These are phyloP conservation scores for Nakazawaea laoshanensis DNA, from an alignment of 805 yeast species.

Conservation along the genomic window DNA sequence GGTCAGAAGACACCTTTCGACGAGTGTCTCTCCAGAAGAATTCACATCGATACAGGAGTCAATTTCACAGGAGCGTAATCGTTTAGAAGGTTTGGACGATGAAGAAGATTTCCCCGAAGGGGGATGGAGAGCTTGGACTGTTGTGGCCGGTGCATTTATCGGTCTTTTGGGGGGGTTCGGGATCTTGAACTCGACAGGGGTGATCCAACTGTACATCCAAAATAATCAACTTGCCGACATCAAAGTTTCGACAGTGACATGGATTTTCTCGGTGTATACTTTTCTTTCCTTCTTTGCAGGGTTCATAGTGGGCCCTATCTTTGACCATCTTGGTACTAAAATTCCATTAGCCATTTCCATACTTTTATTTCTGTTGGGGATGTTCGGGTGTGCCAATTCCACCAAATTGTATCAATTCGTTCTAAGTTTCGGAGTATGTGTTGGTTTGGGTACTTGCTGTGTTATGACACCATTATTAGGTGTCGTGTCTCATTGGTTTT, in stretches of 20 bases:
- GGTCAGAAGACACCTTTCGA: too few relatives aligned
- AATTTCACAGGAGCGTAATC: too few relatives aligned
- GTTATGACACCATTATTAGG: slow-evolving; percentile 55
- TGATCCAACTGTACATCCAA: slow-evolving; percentile 51
- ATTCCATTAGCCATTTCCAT: slow-evolving; percentile 36
- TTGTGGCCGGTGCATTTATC: slow-evolving; percentile 30
- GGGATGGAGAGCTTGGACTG: slow-evolving; percentile 28
- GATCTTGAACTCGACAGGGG: slow-evolving; percentile 50
- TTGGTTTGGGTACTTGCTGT: slow-evolving; percentile 54
- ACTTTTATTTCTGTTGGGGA: slow-evolving; percentile 37
- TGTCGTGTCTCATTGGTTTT: slow-evolving; percentile 61
- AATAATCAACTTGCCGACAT: slow-evolving; percentile 40
- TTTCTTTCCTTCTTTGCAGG: slow-evolving; percentile 38
- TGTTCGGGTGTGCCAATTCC: slow-evolving; percentile 51
- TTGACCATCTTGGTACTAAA: slow-evolving; percentile 53
- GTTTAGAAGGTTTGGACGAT: slow-evolving; percentile 6
- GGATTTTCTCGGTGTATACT: slow-evolving; percentile 58
- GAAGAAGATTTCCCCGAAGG: slow-evolving; percentile 26
- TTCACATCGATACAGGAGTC: too few relatives aligned
- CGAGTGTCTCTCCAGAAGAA: too few relatives aligned
- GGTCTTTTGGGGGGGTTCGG: slow-evolving; percentile 42
- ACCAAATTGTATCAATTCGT: slow-evolving; percentile 50
- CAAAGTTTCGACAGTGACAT: slow-evolving; percentile 43
- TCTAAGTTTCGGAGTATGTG: slow-evolving; percentile 44
- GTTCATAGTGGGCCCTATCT: slow-evolving; percentile 35